Base-by-base conservation (phyloP, 371 early-diverging fungal species). In the Rhizopus delemar region DNA sequence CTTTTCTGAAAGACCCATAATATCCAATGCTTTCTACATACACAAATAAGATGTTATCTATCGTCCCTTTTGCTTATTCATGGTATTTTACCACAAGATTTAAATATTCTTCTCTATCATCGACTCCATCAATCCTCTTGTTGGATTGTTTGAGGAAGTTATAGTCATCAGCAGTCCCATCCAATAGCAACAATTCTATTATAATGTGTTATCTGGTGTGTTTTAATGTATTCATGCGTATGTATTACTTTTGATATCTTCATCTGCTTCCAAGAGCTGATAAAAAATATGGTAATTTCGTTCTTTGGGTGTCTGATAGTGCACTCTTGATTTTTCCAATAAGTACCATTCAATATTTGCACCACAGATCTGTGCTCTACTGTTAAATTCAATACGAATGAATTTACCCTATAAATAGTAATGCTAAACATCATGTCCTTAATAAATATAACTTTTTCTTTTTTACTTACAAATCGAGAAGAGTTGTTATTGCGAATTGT, bases 401-500 rank as follows among this genome's bases (percentile, higher is more conserved):
- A 98, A 99, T 81, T 99, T 99, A 46, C 99, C 98, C 93, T 93
- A 68, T 39, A 43, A 28, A 49, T 56, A 22, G 22, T 22, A 22
- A 22, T 22, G 22, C 22, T 22, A 22, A 22, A 22, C 22, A 2
- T 22, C 22, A 22, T 22, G 22, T 22, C 22, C 22, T 22, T 22
- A 22, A 22, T 22, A 38, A 51, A 56, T 13, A 12, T 43, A 8
- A 3, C 13, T 15, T 22, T 5, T 3, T 34, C 22, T 53, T 16
- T 6, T n/a, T 50, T 12, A 81, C 90, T 86, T 87, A 91, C 98
- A 81, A 99, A 99, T 34, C 99, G 91, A 9, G 98, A 98, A 38
- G 97, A 97, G 81, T 99, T 99, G 80, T 99, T 97, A 74, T 99
- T 99, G 32, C 99, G 87, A 56, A 97, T 91, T 6, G 99, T 99